phyloP scores from a whole-genome alignment of 306 rosid genomes.

The Ormosia emarginata region DNA sequence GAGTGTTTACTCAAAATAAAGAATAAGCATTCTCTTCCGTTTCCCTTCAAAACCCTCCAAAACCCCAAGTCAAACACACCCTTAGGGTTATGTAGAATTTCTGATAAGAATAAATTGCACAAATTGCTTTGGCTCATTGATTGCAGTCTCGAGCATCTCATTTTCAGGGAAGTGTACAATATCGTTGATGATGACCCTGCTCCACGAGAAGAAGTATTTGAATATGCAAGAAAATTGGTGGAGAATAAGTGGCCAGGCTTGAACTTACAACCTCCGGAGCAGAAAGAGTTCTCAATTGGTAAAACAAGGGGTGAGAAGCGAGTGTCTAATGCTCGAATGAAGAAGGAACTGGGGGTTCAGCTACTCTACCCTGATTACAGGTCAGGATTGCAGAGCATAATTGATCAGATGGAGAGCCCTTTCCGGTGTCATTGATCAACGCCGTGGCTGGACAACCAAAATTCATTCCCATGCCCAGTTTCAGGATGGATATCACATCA shows the following conservation, averaged over 20 bases:
- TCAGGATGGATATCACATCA: background rate
- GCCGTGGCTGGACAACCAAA: background rate
- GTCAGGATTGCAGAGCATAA: constrained; percentile 64
- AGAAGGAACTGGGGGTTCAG: constrained; percentile 57
- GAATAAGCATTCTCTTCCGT: no score
- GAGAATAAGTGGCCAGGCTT: constrained; percentile 68
- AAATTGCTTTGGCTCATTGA: background rate
- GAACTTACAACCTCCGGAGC: constrained; percentile 23
- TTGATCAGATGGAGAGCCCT: constrained; percentile 58
- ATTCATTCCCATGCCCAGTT: background rate
- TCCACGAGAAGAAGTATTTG: constrained; percentile 80
- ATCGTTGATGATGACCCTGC: constrained; percentile 82
- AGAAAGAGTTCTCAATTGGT: background rate
- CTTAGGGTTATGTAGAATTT: no score
- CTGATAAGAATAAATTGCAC: background rate
- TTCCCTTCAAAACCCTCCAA: no score
- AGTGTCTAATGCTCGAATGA: constrained; percentile 65
- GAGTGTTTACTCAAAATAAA: no score
- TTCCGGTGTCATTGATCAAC: background rate
- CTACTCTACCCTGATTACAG: constrained; percentile 68
- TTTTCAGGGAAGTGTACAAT: constrained; percentile 63
- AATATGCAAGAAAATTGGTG: constrained; percentile 65
- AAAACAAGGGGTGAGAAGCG: constrained; percentile 55
- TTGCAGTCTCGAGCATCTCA: background rate
- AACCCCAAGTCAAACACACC: no score